These are phyloP conservation scores for Botrytis byssoidea DNA, from an alignment of 2,329 filamentous ascomycete genomes.

Conservation along the genomic window DNA sequence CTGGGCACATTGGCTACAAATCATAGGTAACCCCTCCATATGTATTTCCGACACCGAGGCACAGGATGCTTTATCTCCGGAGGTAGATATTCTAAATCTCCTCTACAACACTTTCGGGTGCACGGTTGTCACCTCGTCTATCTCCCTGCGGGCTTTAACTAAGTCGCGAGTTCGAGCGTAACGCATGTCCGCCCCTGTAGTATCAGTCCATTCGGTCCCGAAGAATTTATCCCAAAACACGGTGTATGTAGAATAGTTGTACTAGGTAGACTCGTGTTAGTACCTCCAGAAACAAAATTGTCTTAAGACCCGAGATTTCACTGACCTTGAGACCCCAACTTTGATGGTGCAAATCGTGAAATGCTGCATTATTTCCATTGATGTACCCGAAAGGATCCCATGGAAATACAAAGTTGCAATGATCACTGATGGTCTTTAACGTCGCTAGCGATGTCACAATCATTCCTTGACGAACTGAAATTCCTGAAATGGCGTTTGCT, in stretches of 20 bases:
- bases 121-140: background rate
- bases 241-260: conserved; percentile 22
- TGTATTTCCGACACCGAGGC: background rate
- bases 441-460: conserved; percentile 16
- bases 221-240: conserved; percentile 22
- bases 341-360: conserved; percentile 24
- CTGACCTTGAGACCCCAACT: conserved; percentile 22
- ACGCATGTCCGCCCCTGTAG: conserved; percentile 3
- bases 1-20: background rate
- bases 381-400: conserved; percentile 16
- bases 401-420: conserved; percentile 21
- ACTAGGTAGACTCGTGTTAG: background rate
- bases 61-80: background rate
- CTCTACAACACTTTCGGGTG: background rate
- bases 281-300: background rate
- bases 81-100: background rate
- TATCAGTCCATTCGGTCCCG: conserved; percentile 20
- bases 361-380: conserved; percentile 16
- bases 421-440: conserved; percentile 19
- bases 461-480: conserved; percentile 22
- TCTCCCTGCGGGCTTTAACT: conserved; percentile 2
- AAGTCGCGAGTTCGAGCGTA: conserved; percentile 18
- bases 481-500: conserved; percentile 13
- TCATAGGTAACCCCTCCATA: background rate
- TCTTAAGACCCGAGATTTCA: background rate